Base-by-base conservation (phyloP, 2,329 filamentous ascomycete species). In the Ploettnerulaceae sp. region DNA sequence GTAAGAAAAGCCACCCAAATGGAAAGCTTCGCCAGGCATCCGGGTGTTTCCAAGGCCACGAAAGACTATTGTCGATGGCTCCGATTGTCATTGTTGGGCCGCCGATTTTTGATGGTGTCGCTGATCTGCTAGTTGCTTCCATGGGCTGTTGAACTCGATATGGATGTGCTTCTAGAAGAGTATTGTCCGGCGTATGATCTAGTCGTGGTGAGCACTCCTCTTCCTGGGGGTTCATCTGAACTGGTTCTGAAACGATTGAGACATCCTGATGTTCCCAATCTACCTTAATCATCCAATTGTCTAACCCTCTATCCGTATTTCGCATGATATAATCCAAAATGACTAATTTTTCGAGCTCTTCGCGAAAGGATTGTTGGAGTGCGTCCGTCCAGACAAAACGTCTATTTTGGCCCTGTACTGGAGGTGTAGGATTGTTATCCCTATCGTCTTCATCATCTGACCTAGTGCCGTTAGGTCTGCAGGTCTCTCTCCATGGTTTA, bases 261-360 rank as follows among this genome's bases (percentile, higher is more conserved):
- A 93, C 91, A 59, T 85, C 79, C 61, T 93, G 81, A 2, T 78
- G 82, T 57, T 89, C 79, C 75, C 82, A 88, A 66, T 98, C 90
- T 24, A 98, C 87, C 66, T 89, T 93, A 63, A 98, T 89, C 93
- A 98, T 98, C 93, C 93, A 98, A 60, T 98, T 98, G 65, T 98
- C 93, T 47, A 96, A 73, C 1, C 93, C 93, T 68, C 93, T 80
- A 65, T 98, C 93, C 1, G 93, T 98, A 63, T 98, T 98, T 48
- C 93, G 81, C 93, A 98, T 98, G 54, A 98, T 95, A 65, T 98
- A 98, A 68, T 98, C 93, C 55, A 98, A 68, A 60, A 98, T 95
- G 17, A 98, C 94, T 6, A 98, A 74, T 67, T 96, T 97, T 69
- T 98, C 93, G 37, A 98, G 75, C 68, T 97, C 87, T 66, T 98